These are phyloP conservation scores for Diaporthe vaccinii DNA, from an alignment of 2,329 filamentous ascomycete genomes.

Conservation along the genomic window DNA sequence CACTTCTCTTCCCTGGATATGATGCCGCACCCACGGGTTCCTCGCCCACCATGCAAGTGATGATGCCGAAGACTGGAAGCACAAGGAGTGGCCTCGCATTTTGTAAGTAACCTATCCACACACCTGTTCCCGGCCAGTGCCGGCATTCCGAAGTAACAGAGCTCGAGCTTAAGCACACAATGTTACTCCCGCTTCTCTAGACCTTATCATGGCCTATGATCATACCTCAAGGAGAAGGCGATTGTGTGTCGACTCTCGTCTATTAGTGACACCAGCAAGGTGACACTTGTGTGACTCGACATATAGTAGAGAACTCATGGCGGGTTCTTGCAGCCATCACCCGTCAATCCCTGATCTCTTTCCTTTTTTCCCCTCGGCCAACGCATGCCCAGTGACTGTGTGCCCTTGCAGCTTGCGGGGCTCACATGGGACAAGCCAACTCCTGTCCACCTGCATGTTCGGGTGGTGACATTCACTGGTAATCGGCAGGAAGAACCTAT, in stretches of 20 bases:
- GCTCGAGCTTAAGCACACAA: neutral
- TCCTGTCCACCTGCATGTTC: neutral
- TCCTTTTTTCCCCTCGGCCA: neutral
- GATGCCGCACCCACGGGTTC: neutral
- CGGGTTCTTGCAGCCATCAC: constrained; percentile 22
- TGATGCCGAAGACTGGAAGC: neutral
- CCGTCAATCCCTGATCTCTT: neutral
- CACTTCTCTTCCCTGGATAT: constrained; percentile 31
- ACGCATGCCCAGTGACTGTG: neutral
- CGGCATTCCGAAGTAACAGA: neutral
- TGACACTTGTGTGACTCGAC: constrained; percentile 19
- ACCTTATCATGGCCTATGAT: neutral
- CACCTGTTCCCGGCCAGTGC: neutral
- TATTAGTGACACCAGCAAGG: neutral
- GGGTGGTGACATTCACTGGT: neutral
- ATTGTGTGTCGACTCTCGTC: neutral
- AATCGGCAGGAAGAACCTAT: neutral
- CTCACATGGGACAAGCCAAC: neutral
- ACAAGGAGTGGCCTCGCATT: neutral
- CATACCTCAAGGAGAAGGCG: neutral
- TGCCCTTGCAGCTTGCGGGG: constrained; percentile 16
- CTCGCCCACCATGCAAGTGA: neutral
- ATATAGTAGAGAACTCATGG: neutral
- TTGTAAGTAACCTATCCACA: neutral
- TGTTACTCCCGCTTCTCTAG: neutral